Evolutionary conservation across 805 yeast species (phyloP).

Genomic region (Zygosaccharomyces kombuchaensis): DNA sequence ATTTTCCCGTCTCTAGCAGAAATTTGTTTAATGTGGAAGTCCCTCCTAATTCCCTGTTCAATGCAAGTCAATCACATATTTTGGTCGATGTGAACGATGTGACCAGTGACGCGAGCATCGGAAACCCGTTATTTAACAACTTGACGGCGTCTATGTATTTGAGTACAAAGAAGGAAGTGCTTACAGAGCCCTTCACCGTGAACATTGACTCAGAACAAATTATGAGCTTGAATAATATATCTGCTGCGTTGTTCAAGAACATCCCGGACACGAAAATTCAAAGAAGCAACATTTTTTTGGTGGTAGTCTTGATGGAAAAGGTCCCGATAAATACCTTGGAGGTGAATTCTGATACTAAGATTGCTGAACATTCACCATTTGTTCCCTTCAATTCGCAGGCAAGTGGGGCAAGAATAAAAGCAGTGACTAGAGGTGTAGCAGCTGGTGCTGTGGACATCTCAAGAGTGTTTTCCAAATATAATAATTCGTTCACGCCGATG

Average conservation of each 20-base stretch:
- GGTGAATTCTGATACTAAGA: slow-evolving; percentile 19
- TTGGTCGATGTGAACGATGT: slow-evolving; percentile 74
- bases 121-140: slow-evolving; percentile 58
- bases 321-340: slow-evolving; percentile 30
- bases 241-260: slow-evolving; percentile 76
- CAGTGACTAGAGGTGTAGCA: slow-evolving; percentile 73
- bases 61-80: slow-evolving; percentile 53
- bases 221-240: slow-evolving; percentile 58
- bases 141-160: slow-evolving; percentile 70
- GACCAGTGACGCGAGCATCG: slow-evolving; percentile 50
- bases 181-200: slow-evolving; percentile 78
- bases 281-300: slow-evolving; percentile 64
- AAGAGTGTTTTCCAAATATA: slow-evolving; percentile 63
- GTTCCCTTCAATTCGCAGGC: slow-evolving; percentile 18
- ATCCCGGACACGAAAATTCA: slow-evolving; percentile 58
- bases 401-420: slow-evolving; percentile 27
- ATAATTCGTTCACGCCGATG: slow-evolving; percentile 49
- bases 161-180: slow-evolving; percentile 55
- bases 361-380: slow-evolving; percentile 18
- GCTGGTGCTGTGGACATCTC: slow-evolving; percentile 87
- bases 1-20: slow-evolving; percentile 52
- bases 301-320: slow-evolving; percentile 70
- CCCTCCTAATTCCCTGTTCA: slow-evolving; percentile 43
- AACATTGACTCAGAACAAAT: slow-evolving; percentile 56
- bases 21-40: slow-evolving; percentile 41